These are phyloP conservation scores for Peronospora belbahrii DNA, from an alignment of 352 stramenopile species.

Conservation along the genomic window DNA sequence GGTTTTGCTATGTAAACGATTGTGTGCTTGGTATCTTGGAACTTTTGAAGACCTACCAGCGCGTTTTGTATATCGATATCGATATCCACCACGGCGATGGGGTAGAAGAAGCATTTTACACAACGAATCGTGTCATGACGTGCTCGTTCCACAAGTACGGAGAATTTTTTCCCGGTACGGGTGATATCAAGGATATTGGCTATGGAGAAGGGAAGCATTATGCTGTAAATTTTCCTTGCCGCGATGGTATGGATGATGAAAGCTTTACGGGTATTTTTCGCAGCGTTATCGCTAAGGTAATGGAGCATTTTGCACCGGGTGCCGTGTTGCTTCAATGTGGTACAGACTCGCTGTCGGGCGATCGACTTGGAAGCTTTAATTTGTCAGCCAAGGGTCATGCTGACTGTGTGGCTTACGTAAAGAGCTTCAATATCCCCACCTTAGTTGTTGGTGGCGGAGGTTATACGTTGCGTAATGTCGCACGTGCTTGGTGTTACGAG, in stretches of 20 bases:
- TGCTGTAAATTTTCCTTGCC: constrained; percentile 97
- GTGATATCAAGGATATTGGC: constrained; percentile 79
- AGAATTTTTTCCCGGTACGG: constrained; percentile 98
- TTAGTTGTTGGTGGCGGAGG: constrained; percentile 95
- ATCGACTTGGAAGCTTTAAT: constrained; percentile 98
- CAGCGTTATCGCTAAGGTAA: constrained; percentile 94
- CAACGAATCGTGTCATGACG: constrained; percentile 98
- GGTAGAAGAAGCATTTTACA: constrained; percentile 99
- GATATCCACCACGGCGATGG: constrained; percentile 99
- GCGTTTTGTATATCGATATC: constrained; percentile 99
- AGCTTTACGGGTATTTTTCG: constrained; percentile 87
- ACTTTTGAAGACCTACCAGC: constrained; percentile 94
- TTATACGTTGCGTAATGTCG: constrained; percentile 98
- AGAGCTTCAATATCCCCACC: constrained; percentile 94
- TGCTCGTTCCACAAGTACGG: constrained; percentile 99
- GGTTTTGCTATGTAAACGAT: constrained; percentile 99
- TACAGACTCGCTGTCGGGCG: constrained; percentile 96
- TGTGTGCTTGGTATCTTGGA: constrained; percentile 98
- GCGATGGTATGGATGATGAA: constrained; percentile 98
- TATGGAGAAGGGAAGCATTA: constrained; percentile 94
- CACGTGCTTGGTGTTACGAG: constrained; percentile 91
- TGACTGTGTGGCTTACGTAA: constrained; percentile 95
- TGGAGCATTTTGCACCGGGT: constrained; percentile 92
- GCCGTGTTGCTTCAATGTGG: constrained; percentile 98
- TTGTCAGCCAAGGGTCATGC: constrained; percentile 95